Evolutionary conservation across 163 green algal species (phyloP).

Genomic region (Coccomyxa subellipsoidea): DNA sequence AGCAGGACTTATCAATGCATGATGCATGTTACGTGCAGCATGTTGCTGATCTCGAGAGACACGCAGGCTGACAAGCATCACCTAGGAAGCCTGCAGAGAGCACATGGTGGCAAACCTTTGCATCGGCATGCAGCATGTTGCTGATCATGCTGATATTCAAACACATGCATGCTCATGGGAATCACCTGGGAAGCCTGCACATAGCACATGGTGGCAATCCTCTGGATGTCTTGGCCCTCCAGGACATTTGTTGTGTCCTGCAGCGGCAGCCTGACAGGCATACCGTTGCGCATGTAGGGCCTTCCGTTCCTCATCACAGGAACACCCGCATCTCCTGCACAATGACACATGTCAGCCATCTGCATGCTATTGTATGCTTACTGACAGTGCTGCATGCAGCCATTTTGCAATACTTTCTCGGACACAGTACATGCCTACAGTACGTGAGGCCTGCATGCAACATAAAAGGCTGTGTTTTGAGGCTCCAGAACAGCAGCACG

Average conservation of each 20-base stretch:
- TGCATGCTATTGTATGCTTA: background rate
- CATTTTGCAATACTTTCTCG: too few species aligned
- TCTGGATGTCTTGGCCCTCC: background rate
- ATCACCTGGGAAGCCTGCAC: background rate
- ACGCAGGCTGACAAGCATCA: too few species aligned
- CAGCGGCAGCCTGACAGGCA: background rate
- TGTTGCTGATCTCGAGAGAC: background rate
- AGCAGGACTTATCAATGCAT: background rate
- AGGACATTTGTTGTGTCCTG: background rate
- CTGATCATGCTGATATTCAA: too few species aligned
- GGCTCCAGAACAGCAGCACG: too few species aligned
- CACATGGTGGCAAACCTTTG: too few species aligned
- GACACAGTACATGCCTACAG: too few species aligned
- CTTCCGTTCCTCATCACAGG: background rate
- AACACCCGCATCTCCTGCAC: background rate
- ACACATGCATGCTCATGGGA: background rate
- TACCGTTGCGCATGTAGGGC: background rate
- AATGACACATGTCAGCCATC: background rate
- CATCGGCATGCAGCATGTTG: too few species aligned
- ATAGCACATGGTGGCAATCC: background rate
- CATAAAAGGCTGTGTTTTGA: too few species aligned
- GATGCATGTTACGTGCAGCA: background rate
- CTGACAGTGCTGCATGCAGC: background rate
- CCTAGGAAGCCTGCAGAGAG: too few species aligned
- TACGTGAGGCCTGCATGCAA: too few species aligned